phyloP scores from a whole-genome alignment of 192 early-diverging fungal species.

The Linnemannia zychae region DNA sequence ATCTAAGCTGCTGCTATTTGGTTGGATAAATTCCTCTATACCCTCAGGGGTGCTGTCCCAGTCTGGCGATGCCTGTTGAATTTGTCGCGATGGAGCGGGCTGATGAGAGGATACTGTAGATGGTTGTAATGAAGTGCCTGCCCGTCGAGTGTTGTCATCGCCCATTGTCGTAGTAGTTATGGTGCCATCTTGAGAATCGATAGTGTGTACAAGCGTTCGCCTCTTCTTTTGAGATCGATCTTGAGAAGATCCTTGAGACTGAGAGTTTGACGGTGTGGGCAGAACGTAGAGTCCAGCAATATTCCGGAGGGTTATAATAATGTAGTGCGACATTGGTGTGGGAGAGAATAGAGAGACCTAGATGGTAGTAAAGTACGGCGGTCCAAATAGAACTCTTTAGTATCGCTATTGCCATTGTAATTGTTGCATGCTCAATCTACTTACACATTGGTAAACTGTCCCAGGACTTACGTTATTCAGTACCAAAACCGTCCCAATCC shows the following conservation, averaged over 20 bases:
- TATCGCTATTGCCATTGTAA: not conserved
- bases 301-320: conserved; percentile 39
- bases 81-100: not conserved
- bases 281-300: conserved; percentile 28
- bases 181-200: not conserved
- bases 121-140: not conserved
- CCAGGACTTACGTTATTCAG: conserved; percentile 25
- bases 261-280: conserved; percentile 1
- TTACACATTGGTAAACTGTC: too few species aligned
- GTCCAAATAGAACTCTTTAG: not conserved
- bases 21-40: too few species aligned
- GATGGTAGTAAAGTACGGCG: not conserved
- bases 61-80: not conserved
- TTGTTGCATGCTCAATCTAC: not conserved
- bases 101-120: not conserved
- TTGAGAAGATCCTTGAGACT: conserved; percentile 43
- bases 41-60: not conserved
- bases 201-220: not conserved
- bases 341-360: conserved; percentile 52
- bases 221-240: conserved; percentile 30
- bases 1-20: not conserved
- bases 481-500: conserved; percentile 38
- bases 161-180: not conserved
- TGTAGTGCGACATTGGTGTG: conserved; percentile 37
- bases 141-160: not conserved